phyloP scores from a whole-genome alignment of 768 basidiomycete species.

The Lactifluus volemus region DNA sequence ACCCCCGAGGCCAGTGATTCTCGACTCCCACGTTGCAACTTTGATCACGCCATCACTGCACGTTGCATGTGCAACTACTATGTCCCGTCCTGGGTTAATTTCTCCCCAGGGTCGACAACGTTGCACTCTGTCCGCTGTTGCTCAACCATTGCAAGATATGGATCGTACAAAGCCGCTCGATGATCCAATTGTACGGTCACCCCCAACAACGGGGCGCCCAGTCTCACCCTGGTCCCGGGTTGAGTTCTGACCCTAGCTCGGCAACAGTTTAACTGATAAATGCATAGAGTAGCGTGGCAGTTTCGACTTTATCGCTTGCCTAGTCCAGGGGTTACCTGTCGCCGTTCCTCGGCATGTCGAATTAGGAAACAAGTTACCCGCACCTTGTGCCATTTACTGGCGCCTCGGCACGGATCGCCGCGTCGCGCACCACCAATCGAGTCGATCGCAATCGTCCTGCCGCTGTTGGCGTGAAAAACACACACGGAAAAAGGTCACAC shows the following conservation, averaged over 20 bases:
- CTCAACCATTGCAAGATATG: neutral
- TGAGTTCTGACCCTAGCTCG: neutral
- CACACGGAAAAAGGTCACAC: neutral
- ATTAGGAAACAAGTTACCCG: neutral
- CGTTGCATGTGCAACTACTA: neutral
- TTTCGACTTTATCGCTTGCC: neutral
- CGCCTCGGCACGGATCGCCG: neutral
- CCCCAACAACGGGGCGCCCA: neutral
- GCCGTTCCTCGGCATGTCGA: neutral
- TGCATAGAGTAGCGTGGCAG: neutral
- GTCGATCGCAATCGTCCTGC: neutral
- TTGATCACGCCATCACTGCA: neutral
- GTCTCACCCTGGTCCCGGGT: neutral
- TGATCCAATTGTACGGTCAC: neutral
- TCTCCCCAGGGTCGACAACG: neutral
- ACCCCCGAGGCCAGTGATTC: neutral
- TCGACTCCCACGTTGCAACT: neutral
- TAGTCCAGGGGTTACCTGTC: neutral
- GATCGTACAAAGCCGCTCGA: neutral
- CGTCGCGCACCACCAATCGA: neutral
- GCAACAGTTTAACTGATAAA: neutral
- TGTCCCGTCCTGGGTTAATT: neutral
- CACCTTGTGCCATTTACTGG: neutral
- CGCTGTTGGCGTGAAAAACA: neutral
- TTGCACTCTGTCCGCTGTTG: neutral